These are phyloP conservation scores for Nakaseomyces glabratus DNA, from an alignment of 1,139 yeast species.

Conservation along the genomic window DNA sequence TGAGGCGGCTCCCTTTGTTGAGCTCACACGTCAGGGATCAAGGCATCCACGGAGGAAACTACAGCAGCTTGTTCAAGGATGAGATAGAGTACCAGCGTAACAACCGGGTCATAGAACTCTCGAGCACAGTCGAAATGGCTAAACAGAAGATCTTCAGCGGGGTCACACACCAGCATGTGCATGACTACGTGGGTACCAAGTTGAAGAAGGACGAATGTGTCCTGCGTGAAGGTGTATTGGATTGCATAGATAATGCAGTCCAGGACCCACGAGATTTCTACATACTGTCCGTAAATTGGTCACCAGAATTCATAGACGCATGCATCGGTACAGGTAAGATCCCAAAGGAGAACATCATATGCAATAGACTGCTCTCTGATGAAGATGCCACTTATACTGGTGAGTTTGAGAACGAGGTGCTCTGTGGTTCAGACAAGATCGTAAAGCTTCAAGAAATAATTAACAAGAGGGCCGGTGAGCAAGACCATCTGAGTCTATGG, in stretches of 20 bases:
- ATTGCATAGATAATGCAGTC: not conserved
- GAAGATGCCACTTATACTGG: conserved; percentile 18
- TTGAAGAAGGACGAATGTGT: conserved; percentile 1
- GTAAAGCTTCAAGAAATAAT: conserved; percentile 11
- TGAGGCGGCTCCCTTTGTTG: not conserved
- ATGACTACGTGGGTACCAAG: conserved; percentile 8
- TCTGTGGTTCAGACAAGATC: conserved; percentile 28
- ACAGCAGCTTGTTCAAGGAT: conserved; percentile 9
- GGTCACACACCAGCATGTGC: conserved; percentile 15
- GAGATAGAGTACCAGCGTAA: conserved; percentile 17
- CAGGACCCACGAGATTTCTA: conserved; percentile 12
- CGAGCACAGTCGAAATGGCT: conserved; percentile 22
- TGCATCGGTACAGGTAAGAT: conserved; percentile 7
- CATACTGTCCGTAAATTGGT: conserved; percentile 29
- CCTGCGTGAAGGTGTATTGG: conserved; percentile 2
- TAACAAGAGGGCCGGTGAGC: not conserved
- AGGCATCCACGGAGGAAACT: too few species aligned
- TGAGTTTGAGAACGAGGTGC: conserved; percentile 18
- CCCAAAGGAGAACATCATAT: conserved; percentile 17
- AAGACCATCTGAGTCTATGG: conserved; percentile 14
- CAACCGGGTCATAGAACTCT: conserved; percentile 19
- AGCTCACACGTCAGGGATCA: too few species aligned
- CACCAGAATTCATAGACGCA: conserved; percentile 23
- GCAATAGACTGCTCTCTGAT: conserved; percentile 19
- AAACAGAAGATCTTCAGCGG: conserved; percentile 17